Base-by-base conservation (phyloP, 331 rosid species). In the Erythrophleum ivorense region DNA sequence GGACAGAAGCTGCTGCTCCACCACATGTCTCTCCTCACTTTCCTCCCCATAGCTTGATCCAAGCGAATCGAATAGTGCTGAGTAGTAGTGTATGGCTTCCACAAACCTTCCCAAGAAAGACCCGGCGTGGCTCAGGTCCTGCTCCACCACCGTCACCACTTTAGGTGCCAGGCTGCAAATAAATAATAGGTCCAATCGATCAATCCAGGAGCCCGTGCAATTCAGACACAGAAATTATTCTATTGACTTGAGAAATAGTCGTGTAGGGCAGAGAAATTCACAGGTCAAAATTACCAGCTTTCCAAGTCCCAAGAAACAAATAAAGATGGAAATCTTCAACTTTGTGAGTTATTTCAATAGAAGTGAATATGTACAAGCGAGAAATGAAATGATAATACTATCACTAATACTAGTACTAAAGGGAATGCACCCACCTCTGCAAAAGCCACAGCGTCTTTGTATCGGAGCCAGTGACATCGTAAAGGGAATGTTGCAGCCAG, bases 111-210 rank as follows among this genome's bases (percentile, higher is more conserved):
- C 98, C 64, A 95, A 80, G 87, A 95, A 93, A 0, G 99, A 93
- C n/a, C 98, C 98, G 14, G 94, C 94, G 60, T 92, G 97, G 88
- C 98, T 91, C 58, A 93, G 83, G 79, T 95, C 99, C 65, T 95
- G 99, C 82, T 95, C 99, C 40, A 95, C 99, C 77, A 95, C 99
- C 10, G 99, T 95, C 86, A 95, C 98, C 71, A 93, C 99, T 85
- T 95, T 95, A 29, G 99, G 99, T 29, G 97, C 91, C 88, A 95
- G 76, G 85, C 99, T 95, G 89, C 71, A 71, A 12, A 0, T 16
- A 54, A 5, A 9, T 2, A 11, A 3, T 8, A 33, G 38, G 9
- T 33, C 64, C 46, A 43, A 43, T 62, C 40, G 18, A 10, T 62
- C 29, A 62, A 29, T 62, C 36, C n/a, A 55, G 3, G 21, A 54